These are phyloP conservation scores for Paspalum notatum DNA, from an alignment of 176 grass and related monocot species.

Conservation along the genomic window DNA sequence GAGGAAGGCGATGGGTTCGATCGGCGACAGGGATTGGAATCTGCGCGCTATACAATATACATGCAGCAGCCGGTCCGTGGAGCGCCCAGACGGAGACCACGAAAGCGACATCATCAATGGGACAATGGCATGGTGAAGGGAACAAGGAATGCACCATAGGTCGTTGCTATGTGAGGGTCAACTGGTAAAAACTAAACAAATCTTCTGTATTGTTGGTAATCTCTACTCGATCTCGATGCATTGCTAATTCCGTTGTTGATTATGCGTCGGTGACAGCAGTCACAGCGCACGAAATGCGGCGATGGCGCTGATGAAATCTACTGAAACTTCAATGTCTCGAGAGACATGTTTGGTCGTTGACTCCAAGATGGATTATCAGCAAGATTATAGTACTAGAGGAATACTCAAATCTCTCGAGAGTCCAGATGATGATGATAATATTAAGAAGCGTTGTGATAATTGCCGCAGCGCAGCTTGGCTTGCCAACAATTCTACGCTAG, in stretches of 20 bases:
- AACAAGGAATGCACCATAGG: no score
- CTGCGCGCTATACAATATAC: no score
- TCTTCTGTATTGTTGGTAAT: no score
- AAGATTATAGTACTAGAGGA: neutral
- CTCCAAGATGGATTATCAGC: neutral
- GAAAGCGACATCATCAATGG: no score
- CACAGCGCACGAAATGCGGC: neutral
- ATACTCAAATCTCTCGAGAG: neutral
- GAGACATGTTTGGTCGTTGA: neutral
- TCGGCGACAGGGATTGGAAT: no score
- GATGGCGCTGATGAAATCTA: neutral
- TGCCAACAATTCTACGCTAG: neutral
- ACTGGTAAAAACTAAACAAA: no score
- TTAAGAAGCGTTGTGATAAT: neutral
- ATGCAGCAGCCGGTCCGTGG: neutral
- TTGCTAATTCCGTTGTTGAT: no score
- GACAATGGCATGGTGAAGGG: no score
- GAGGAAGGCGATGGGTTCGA: neutral
- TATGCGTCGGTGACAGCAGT: no score
- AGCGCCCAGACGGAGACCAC: neutral
- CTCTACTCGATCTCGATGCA: no score
- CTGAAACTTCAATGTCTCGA: slow-evolving; percentile 35
- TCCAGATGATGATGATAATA: neutral
- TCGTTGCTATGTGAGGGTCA: no score
- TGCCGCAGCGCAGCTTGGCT: neutral